phyloP scores from a whole-genome alignment of 768 basidiomycete species.

The Dentipellis sp. region DNA sequence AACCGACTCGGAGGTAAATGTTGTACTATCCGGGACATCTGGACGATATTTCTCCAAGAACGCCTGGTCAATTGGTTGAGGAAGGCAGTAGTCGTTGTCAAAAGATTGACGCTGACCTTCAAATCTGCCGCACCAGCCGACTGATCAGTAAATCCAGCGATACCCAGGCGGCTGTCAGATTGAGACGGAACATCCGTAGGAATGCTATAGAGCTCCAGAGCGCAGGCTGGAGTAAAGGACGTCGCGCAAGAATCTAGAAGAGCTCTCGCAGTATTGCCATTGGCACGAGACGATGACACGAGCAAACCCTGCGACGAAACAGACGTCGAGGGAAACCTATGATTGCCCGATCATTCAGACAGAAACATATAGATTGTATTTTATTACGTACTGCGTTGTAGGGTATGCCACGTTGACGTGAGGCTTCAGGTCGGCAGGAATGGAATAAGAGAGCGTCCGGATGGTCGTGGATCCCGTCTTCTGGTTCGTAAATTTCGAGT shows the following conservation, averaged over 20 bases:
- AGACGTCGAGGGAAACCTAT: not conserved
- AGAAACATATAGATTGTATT: too few species aligned
- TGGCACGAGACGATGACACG: not conserved
- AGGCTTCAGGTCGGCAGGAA: slow-evolving; percentile 4
- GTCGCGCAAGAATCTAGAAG: not conserved
- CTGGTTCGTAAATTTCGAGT: slow-evolving; percentile 6
- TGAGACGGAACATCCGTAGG: slow-evolving; percentile 21
- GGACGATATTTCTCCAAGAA: not conserved
- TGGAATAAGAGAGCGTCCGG: slow-evolving; percentile 10
- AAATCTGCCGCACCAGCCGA: slow-evolving; percentile 22
- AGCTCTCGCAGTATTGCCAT: not conserved
- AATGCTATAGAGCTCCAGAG: slow-evolving; percentile 27
- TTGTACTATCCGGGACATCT: not conserved
- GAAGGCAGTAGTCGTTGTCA: too few species aligned
- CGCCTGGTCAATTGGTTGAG: not conserved
- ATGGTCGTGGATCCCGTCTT: slow-evolving; percentile 4
- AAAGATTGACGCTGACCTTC: slow-evolving; percentile 4
- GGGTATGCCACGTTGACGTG: slow-evolving; percentile 11
- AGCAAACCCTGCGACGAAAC: too few species aligned
- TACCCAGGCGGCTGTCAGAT: slow-evolving; percentile 18
- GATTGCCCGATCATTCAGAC: not conserved
- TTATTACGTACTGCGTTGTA: slow-evolving; percentile 3
- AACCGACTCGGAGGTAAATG: slow-evolving; percentile 11
- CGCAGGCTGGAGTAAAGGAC: slow-evolving; percentile 20
- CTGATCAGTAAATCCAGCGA: slow-evolving; percentile 19